Base-by-base conservation (phyloP, 352 stramenopile genomes). In the Phytophthora niederhauseri region DNA sequence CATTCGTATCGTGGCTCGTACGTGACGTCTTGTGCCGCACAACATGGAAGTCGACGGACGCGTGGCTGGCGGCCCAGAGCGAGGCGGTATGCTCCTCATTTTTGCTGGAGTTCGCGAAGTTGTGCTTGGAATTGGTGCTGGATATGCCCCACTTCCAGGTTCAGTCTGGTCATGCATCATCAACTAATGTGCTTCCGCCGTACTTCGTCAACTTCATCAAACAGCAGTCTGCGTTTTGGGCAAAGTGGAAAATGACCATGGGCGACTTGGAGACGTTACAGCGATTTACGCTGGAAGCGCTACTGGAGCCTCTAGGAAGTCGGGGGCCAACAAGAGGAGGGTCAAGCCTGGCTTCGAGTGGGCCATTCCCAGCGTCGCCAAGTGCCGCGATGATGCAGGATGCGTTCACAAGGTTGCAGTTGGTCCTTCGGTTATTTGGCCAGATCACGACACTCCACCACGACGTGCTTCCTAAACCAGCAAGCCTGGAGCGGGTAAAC, bases 141-240 rank as follows among this genome's bases (percentile, higher is more conserved):
- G 87, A 95, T 41, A 68, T 91, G 28, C 85, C 87, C 8, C 87
- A 93, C 43, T 95, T 93, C 53, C 76, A 87, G 52, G 59, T 82
- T 9, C 51, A 75, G 11, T 77, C 80, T 34, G 68, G 72, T 11
- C 77, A 82, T 49, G 71, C 83, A 22, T 73, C 76, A 0, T 91
- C 87, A 7, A 81, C 69, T 19, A 93, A 92, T 57, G 85, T 88
- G 12, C 64, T 95, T 45, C 87, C 87, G 12, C 87, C 87, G 26
- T 95, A 95, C 61, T 93, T 95, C 54, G 81, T 95, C 22, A 95
- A 95, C 52, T 95, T 95, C 53, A 87, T 95, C 48, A 95, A 94
- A 48, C 87, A 94, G 57, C 87, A 94, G 66, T 70, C 75, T 1
- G 24, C 61, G 4, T 76, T 95, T 48, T 95, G 87, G 87, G 56